Base-by-base conservation (phyloP, 2,329 filamentous ascomycete genomes). In the Sclerotiophoma versabilis region DNA sequence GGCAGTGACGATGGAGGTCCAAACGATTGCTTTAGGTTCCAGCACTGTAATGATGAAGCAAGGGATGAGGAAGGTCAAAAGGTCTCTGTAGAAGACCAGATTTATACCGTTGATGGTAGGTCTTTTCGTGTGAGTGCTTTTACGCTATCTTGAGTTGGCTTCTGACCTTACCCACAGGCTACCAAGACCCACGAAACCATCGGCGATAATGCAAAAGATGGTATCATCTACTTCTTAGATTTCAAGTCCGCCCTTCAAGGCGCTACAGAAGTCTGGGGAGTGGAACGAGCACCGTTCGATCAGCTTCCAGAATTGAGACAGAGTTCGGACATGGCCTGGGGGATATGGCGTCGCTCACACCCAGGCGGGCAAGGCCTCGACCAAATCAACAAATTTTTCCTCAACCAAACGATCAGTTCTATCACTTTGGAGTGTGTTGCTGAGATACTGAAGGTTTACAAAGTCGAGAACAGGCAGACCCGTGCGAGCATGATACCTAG, bases 261-360 rank as follows among this genome's bases (percentile, higher is more conserved):
- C 5, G 44, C 44, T 5, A 36, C 19, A 5, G 4, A 2, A 4
- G 12, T 17, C 4, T 48, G 44, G 34, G 27, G n/a, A 3, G 34
- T 25, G 2, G 17, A 14, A 4, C 6, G n/a, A 2, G 19, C 44
- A 10, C 44, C 25, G 1, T 3, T 25, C 1, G 34, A 48, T 6
- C 6, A 48, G 34, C 44, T 48, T 30, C 44, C 44, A 19, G 17
- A 22, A 17, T 6, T 47, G 17, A 47, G 19, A 17, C 19, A 38
- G 9, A 47, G 30, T 12, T 47, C 44, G 1, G 33, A 47, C 8
- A 38, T 38, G 26, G 44, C 44, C 23, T 38, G 44, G 44, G 44
- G 44, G 0, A 19, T 32, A 8, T 47, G 44, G 44, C 34, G 34
- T 30, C 44, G 34, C 10, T 17, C 22, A 8, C 44, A 38, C 12